Evolutionary conservation across 331 rosid species (phyloP).

Genomic region (Spiraea crenata): DNA sequence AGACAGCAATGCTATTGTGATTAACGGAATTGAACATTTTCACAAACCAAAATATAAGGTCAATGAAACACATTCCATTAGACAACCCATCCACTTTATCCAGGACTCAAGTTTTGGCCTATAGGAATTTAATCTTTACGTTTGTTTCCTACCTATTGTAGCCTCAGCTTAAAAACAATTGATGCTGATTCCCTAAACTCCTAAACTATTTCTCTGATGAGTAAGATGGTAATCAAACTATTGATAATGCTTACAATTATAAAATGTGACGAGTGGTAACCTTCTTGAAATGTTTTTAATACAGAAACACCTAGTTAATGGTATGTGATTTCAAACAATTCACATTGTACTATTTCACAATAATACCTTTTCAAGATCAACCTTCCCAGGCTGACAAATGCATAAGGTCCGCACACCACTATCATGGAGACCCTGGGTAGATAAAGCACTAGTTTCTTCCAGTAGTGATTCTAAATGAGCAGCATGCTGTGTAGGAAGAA

Average conservation of each 20-base stretch:
- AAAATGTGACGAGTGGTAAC: neutral
- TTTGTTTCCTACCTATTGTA: too few species aligned
- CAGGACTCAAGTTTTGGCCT: neutral
- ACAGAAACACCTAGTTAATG: neutral
- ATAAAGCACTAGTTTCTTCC: slow-evolving; percentile 56
- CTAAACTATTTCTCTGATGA: neutral
- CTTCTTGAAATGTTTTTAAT: neutral
- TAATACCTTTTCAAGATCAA: slow-evolving; percentile 82
- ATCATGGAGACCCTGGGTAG: slow-evolving; percentile 64
- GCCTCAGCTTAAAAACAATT: neutral
- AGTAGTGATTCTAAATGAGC: slow-evolving; percentile 66
- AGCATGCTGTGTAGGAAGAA: slow-evolving; percentile 50
- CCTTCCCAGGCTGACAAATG: slow-evolving; percentile 43
- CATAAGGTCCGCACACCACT: slow-evolving; percentile 83
- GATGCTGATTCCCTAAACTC: neutral
- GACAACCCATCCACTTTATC: neutral
- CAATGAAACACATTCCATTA: neutral
- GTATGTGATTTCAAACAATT: slow-evolving; percentile 2
- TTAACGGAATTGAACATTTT: neutral
- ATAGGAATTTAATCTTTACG: neutral
- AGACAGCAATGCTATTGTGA: neutral
- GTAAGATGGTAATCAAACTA: neutral
- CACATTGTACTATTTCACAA: slow-evolving; percentile 7
- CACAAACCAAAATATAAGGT: neutral
- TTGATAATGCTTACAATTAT: neutral